These are phyloP conservation scores for Aspergillus funiculosus DNA, from an alignment of 495 filamentous ascomycete species.

Conservation along the genomic window DNA sequence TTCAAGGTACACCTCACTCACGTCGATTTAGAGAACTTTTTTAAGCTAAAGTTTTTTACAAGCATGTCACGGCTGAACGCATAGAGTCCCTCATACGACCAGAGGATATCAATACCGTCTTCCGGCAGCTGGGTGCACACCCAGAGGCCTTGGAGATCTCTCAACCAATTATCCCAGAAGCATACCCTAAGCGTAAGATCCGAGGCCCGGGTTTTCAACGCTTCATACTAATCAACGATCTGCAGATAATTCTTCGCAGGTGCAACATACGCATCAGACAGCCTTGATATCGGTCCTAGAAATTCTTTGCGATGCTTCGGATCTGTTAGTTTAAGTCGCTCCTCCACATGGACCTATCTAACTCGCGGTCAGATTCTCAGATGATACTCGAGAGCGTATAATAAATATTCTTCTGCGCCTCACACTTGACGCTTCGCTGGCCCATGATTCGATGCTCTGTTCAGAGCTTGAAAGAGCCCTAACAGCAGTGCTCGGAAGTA, in stretches of 20 bases:
- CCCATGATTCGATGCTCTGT: slow-evolving; percentile 34
- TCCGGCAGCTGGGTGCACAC: slow-evolving; percentile 29
- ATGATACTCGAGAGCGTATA: slow-evolving; percentile 29
- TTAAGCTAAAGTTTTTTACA: slow-evolving; percentile 7
- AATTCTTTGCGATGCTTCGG: slow-evolving; percentile 28
- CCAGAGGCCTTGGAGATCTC: slow-evolving; percentile 26
- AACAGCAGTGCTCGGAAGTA: slow-evolving; percentile 32
- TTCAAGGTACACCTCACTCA: slow-evolving; percentile 35
- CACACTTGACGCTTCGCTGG: slow-evolving; percentile 50
- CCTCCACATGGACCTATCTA: slow-evolving; percentile 1
- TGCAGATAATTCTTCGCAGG: slow-evolving; percentile 10
- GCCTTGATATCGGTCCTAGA: slow-evolving; percentile 30
- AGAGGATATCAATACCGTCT: slow-evolving; percentile 30
- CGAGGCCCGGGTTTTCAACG: neutral
- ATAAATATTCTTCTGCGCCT: slow-evolving; percentile 52
- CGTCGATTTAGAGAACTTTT: neutral
- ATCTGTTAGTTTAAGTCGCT: slow-evolving; percentile 20
- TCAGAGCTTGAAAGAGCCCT: slow-evolving; percentile 45
- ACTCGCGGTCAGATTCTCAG: slow-evolving; percentile 24
- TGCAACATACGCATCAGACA: slow-evolving; percentile 10
- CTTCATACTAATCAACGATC: neutral
- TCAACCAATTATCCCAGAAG: slow-evolving; percentile 23
- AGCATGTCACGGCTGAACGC: slow-evolving; percentile 19
- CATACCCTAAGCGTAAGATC: slow-evolving; percentile 20
- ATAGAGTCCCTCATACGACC: slow-evolving; percentile 28